Conservation (phyloP, 768 basidiomycete genomes). For the Gloeopeniophorella convolvens region DNA sequence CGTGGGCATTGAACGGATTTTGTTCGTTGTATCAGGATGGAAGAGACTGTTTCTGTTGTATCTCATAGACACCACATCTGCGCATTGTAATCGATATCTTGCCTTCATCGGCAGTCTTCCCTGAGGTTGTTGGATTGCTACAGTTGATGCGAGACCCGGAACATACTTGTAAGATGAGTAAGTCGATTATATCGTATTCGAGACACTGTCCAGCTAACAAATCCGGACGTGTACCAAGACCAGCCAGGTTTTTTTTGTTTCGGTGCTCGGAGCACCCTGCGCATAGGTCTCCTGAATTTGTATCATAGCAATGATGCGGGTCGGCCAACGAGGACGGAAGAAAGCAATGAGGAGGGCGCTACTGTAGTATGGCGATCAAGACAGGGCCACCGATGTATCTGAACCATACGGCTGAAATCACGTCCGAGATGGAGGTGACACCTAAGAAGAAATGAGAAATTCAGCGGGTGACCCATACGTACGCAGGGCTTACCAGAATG, state of each 20-base stretch:
- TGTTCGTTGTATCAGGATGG: background rate
- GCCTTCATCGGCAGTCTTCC: no score
- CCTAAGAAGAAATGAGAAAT: conserved; percentile 37
- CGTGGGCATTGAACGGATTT: conserved; percentile 11
- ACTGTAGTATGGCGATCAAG: no score
- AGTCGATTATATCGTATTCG: no score
- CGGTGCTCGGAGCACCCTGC: no score
- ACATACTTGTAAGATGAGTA: no score
- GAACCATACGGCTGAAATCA: conserved; percentile 32
- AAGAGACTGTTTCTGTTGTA: conserved; percentile 11
- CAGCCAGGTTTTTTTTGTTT: background rate
- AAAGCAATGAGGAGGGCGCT: no score
- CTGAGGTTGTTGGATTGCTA: no score
- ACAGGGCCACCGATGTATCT: no score
- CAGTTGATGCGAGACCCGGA: no score
- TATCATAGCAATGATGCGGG: no score
- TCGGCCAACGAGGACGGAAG: no score
- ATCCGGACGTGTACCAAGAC: background rate
- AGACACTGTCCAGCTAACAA: background rate
- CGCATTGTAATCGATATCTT: conserved; percentile 15
- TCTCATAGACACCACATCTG: conserved; percentile 3
- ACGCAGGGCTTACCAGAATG: conserved; percentile 62
- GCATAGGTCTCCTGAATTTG: no score
- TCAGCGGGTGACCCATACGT: background rate
- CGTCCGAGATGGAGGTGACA: conserved; percentile 75